phyloP scores from a whole-genome alignment of 108 stramenopile species.

The Pseudonitzschia multiseries region DNA sequence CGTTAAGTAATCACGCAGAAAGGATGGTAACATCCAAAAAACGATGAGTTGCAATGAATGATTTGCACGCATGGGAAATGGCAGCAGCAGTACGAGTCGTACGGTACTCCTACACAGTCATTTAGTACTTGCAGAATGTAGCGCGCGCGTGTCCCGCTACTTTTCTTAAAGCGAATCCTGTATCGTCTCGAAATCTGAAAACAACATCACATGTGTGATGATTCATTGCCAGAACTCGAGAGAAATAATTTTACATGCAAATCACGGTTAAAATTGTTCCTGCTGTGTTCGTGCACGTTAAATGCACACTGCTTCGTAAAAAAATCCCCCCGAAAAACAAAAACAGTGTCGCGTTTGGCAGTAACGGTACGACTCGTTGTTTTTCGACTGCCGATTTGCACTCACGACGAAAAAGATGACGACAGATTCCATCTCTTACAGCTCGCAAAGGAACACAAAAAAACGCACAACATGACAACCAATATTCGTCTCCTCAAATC shows the following conservation, averaged over 20 bases:
- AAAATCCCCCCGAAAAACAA: background rate
- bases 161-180: too few species aligned
- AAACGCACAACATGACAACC: background rate
- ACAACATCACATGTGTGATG: background rate
- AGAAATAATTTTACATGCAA: constrained; percentile 5
- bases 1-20: too few species aligned
- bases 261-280: background rate
- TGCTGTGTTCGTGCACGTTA: background rate
- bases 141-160: too few species aligned
- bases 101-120: too few species aligned
- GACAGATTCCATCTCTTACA: background rate
- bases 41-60: too few species aligned
- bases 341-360: background rate
- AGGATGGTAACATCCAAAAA: too few species aligned
- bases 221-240: constrained; percentile 2
- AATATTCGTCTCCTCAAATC: background rate
- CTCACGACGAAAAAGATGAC: constrained; percentile 13
- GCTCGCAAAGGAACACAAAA: background rate
- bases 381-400: constrained; percentile 16
- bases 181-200: background rate
- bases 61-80: too few species aligned
- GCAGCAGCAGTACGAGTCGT: too few species aligned
- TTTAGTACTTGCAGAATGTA: too few species aligned
- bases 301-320: background rate
- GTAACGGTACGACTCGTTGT: background rate